phyloP scores from a whole-genome alignment of 2,329 filamentous ascomycete genomes.

The Fusarium sp. region DNA sequence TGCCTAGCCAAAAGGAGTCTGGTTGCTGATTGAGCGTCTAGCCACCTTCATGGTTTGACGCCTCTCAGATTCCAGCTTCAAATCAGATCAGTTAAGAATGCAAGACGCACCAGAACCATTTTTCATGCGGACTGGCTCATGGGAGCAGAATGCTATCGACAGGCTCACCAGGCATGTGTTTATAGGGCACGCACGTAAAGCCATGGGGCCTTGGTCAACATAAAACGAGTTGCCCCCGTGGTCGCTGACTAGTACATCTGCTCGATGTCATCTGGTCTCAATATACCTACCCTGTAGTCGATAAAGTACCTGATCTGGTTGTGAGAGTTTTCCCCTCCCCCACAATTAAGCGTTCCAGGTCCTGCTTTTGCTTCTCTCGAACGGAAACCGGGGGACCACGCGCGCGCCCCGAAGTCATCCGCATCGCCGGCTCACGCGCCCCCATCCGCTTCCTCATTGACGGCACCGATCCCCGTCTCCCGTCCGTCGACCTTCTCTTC shows the following conservation, averaged over 20 bases:
- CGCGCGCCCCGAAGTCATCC: conserved; percentile 52
- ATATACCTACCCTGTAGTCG: conserved; percentile 22
- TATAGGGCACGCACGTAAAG: neutral
- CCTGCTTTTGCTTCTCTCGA: conserved; percentile 30
- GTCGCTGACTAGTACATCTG: neutral
- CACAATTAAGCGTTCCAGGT: conserved; percentile 39
- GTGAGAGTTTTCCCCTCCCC: conserved; percentile 26
- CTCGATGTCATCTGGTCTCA: conserved; percentile 2
- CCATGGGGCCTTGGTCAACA: neutral
- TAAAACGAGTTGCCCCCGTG: neutral
- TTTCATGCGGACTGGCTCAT: neutral
- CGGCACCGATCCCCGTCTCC: conserved; percentile 32
- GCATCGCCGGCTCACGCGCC: conserved; percentile 52
- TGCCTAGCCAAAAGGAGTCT: conserved; percentile 19
- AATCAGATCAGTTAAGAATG: neutral
- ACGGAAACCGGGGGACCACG: conserved; percentile 44
- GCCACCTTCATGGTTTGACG: conserved; percentile 4
- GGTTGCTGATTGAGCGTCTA: conserved; percentile 16
- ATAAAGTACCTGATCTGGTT: conserved; percentile 8
- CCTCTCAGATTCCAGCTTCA: neutral
- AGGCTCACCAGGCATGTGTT: neutral
- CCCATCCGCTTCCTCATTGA: conserved; percentile 40
- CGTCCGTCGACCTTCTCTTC: conserved; percentile 20
- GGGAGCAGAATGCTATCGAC: neutral
- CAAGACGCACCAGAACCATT: neutral